A percentile compares a stretch with the other conserved stretches of the same genome.
Evolutionary conservation across 2,329 filamentous ascomycete species (phyloP).

Genomic region (Nigrospora osmanthi): DNA sequence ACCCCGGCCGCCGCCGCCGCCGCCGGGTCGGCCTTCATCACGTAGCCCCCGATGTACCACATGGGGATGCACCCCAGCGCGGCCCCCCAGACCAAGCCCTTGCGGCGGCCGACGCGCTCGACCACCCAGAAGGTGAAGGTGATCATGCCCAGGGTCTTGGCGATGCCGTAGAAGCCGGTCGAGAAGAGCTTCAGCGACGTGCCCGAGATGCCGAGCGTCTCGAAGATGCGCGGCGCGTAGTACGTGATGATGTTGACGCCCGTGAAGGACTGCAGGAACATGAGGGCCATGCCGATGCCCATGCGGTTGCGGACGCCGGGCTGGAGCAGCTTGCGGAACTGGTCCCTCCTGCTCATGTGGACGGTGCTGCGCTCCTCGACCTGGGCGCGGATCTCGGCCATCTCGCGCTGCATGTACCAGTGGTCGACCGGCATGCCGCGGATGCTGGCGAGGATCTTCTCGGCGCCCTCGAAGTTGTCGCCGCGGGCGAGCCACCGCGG

Average conservation of each 20-base stretch:
- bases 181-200: constrained; percentile 25
- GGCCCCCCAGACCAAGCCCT: constrained; percentile 35
- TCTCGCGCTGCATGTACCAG: constrained; percentile 45
- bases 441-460: constrained; percentile 30
- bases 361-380: constrained; percentile 25
- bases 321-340: constrained; percentile 25
- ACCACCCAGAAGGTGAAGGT: constrained; percentile 35
- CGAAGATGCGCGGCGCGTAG: constrained; percentile 34
- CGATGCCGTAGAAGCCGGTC: constrained; percentile 32
- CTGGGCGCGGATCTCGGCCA: constrained; percentile 51
- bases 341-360: constrained; percentile 18
- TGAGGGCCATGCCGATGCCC: constrained; percentile 45
- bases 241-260: constrained; percentile 56
- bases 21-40: constrained; percentile 22
- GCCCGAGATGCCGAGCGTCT: constrained; percentile 25
- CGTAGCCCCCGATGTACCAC: constrained; percentile 33
- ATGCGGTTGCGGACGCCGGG: constrained; percentile 32
- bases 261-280: constrained; percentile 37
- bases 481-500: constrained; percentile 27
- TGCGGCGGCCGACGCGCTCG: constrained; percentile 38
- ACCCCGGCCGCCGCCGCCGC: constrained; percentile 34
- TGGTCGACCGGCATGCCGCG: constrained; percentile 42
- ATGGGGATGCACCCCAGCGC: constrained; percentile 29
- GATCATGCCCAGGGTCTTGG: constrained; percentile 27
- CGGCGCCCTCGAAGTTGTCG: constrained; percentile 29